Evolutionary conservation across 768 basidiomycete genomes (phyloP).

Genomic region (Leccinum longicurvipes): DNA sequence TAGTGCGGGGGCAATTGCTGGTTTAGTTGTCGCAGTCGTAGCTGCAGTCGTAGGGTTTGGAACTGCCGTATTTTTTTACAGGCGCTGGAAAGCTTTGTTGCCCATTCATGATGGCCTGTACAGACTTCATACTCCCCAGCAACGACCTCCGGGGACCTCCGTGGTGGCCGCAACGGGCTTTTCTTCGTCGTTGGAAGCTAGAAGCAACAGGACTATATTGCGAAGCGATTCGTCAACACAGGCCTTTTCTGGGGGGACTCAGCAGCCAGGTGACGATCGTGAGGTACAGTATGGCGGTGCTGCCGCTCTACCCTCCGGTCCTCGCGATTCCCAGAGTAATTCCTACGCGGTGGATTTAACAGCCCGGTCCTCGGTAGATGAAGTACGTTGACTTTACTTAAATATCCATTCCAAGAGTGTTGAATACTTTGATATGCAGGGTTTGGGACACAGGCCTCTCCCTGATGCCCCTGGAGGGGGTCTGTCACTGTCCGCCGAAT

Average conservation of each 20-base stretch:
- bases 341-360: constrained; percentile 3
- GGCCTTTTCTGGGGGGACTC: constrained; percentile 1
- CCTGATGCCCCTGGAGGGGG: constrained; percentile 23
- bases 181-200: constrained; percentile 22
- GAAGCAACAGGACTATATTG: constrained; percentile 9
- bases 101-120: constrained; percentile 13
- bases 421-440: constrained; percentile 5
- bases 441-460: constrained; percentile 15
- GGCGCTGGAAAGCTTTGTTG: constrained; percentile 27
- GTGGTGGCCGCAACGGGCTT: constrained; percentile 7
- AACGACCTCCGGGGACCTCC: background rate
- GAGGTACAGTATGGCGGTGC: background rate
- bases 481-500: constrained; percentile 11
- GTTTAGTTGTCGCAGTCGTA: constrained; percentile 16
- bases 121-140: constrained; percentile 11
- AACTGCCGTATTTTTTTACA: constrained; percentile 25
- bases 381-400: constrained; percentile 8
- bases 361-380: constrained; percentile 9
- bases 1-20: constrained; percentile 22
- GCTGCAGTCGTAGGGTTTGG: constrained; percentile 11
- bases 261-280: constrained; percentile 4
- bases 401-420: background rate
- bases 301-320: background rate
- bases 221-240: constrained; percentile 5
- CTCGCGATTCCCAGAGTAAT: constrained; percentile 14